Evolutionary conservation across 495 filamentous ascomycete species (phyloP).

Genomic region (Pseudoneurospora amorphoporcata): DNA sequence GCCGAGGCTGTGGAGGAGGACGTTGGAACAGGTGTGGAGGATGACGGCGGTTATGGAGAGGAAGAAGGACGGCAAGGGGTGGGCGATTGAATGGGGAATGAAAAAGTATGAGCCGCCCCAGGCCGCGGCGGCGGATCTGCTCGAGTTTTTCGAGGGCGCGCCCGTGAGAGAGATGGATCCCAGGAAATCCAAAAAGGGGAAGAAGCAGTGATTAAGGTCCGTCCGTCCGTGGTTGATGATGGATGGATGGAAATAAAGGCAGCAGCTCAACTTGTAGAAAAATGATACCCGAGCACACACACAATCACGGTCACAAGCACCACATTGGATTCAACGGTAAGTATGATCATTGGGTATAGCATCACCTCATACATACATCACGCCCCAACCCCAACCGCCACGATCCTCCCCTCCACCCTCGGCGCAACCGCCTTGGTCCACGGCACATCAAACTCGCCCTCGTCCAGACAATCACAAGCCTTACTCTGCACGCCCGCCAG

Average conservation of each 20-base stretch:
- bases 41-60: slow-evolving; percentile 20
- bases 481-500: slow-evolving; percentile 47
- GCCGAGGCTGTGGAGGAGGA: slow-evolving; percentile 15
- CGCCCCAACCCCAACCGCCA: slow-evolving; percentile 10
- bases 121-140: slow-evolving; percentile 4
- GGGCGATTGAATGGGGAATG: slow-evolving; percentile 27
- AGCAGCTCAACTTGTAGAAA: neutral
- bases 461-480: slow-evolving; percentile 34
- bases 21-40: slow-evolving; percentile 25
- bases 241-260: neutral
- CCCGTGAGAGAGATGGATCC: neutral
- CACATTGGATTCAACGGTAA: too few species aligned
- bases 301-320: neutral
- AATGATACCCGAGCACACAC: neutral
- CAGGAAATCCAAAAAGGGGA: neutral
- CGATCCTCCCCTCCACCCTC: slow-evolving; percentile 65
- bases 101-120: slow-evolving; percentile 2
- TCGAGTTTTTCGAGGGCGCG: slow-evolving; percentile 21
- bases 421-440: slow-evolving; percentile 78
- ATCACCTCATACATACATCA: too few species aligned
- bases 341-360: too few species aligned
- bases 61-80: slow-evolving; percentile 11
- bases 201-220: neutral
- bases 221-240: neutral
- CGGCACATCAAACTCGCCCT: slow-evolving; percentile 50